Conservation (phyloP, 2,329 filamentous ascomycete species). For the Tetracladium maxilliforme region DNA sequence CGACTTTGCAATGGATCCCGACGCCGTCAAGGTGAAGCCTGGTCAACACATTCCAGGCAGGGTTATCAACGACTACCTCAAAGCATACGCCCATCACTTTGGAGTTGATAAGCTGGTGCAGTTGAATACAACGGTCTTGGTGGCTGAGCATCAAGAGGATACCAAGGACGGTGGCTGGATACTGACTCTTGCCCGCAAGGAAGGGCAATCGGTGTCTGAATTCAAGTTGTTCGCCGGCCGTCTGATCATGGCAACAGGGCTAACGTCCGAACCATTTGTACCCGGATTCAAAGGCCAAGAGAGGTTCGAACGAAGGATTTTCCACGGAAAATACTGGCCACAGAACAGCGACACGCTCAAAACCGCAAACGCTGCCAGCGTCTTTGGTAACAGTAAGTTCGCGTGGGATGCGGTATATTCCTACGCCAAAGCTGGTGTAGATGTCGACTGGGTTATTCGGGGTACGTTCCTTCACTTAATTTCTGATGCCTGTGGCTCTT, state of each 20-base stretch:
- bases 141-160: background rate
- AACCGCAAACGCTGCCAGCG: no score
- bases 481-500: no score
- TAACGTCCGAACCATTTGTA: constrained; percentile 31
- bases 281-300: constrained; percentile 29
- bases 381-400: constrained; percentile 47
- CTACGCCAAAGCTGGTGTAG: constrained; percentile 33
- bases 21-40: constrained; percentile 27
- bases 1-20: constrained; percentile 52
- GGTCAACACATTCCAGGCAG: constrained; percentile 7
- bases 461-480: constrained; percentile 16
- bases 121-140: background rate
- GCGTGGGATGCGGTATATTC: constrained; percentile 49
- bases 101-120: background rate
- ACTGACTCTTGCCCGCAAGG: background rate
- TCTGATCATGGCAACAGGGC: constrained; percentile 34
- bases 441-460: constrained; percentile 44
- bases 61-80: background rate
- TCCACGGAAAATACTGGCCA: constrained; percentile 29
- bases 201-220: background rate
- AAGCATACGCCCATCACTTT: background rate
- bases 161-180: background rate
- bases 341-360: constrained; percentile 20
- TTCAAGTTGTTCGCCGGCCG: constrained; percentile 19
- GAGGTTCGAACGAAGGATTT: constrained; percentile 25